Conservation (phyloP, 345 rosid species). For the Lagerstroemia speciosa region DNA sequence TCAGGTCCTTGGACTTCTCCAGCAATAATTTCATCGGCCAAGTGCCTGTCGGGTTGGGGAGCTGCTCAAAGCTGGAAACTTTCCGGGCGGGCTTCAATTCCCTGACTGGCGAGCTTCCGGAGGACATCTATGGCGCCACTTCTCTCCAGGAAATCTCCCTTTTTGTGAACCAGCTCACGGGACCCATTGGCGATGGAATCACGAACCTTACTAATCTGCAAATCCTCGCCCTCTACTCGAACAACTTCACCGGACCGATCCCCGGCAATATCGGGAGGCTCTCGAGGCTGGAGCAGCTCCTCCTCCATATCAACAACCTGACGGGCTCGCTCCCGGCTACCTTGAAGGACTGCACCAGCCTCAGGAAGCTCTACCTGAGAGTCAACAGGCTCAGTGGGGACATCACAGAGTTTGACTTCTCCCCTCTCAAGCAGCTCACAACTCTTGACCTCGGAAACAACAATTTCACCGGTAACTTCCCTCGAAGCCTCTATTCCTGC, state of each 20-base stretch:
- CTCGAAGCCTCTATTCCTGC: slow-evolving; percentile 60
- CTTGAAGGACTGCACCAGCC: slow-evolving; percentile 49
- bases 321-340: slow-evolving; percentile 59
- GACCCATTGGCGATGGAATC: slow-evolving; percentile 39
- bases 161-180: slow-evolving; percentile 49
- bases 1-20: slow-evolving; percentile 56
- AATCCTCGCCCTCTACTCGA: slow-evolving; percentile 61
- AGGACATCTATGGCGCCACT: slow-evolving; percentile 39
- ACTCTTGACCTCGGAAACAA: slow-evolving; percentile 88
- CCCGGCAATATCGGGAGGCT: slow-evolving; percentile 53
- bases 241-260: slow-evolving; percentile 47
- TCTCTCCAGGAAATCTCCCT: slow-evolving; percentile 43
- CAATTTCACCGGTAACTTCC: slow-evolving; percentile 66
- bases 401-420: slow-evolving; percentile 53
- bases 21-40: slow-evolving; percentile 38
- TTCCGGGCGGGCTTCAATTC: slow-evolving; percentile 66
- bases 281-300: slow-evolving; percentile 39
- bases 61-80: slow-evolving; percentile 40
- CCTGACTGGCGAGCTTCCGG: slow-evolving; percentile 58
- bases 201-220: slow-evolving; percentile 37
- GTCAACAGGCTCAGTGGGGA: slow-evolving; percentile 55
- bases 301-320: slow-evolving; percentile 64
- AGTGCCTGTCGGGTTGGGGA: slow-evolving; percentile 45
- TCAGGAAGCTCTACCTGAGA: slow-evolving; percentile 48
- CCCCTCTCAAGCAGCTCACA: slow-evolving; percentile 41